A percentile compares a stretch with the other conserved stretches of the same genome.
Evolutionary conservation across 148 eudicot species (phyloP).

Genomic region (Cornus controversa): DNA sequence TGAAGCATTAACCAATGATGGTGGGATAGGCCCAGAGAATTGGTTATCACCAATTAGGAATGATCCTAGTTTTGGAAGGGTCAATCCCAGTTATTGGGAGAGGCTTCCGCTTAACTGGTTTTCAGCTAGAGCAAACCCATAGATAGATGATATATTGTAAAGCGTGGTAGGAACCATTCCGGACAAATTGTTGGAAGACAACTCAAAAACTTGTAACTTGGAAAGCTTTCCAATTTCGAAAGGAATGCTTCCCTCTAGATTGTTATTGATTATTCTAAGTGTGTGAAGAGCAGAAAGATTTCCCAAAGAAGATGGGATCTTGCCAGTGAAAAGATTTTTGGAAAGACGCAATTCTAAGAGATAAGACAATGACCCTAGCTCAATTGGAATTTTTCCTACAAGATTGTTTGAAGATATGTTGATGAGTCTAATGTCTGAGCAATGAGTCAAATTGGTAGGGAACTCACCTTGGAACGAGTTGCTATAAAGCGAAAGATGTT

Average conservation of each 20-base stretch:
- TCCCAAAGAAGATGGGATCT: constrained; percentile 3
- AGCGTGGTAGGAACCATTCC: constrained; percentile 1
- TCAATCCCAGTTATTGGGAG: constrained; percentile 3
- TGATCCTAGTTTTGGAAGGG: constrained; percentile 7
- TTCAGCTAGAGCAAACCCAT: background rate
- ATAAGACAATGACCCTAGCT: background rate
- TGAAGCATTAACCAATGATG: constrained; percentile 8
- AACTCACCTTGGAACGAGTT: background rate
- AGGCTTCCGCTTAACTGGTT: constrained; percentile 1
- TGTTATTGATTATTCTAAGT: background rate
- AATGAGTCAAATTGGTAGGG: background rate
- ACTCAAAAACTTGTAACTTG: background rate
- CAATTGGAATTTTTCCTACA: background rate
- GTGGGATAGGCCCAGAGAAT: constrained; percentile 6
- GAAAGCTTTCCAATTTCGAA: background rate
- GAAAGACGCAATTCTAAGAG: background rate
- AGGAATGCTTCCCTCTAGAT: constrained; percentile 3
- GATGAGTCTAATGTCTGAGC: background rate
- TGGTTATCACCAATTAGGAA: background rate
- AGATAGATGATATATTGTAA: constrained; percentile 10
- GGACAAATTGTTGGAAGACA: background rate
- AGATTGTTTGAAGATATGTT: background rate
- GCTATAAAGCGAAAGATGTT: background rate
- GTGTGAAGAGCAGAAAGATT: background rate
- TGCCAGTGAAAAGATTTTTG: background rate